Conservation (phyloP, 495 filamentous ascomycete genomes). For the Antarctomyces pellizariae region DNA sequence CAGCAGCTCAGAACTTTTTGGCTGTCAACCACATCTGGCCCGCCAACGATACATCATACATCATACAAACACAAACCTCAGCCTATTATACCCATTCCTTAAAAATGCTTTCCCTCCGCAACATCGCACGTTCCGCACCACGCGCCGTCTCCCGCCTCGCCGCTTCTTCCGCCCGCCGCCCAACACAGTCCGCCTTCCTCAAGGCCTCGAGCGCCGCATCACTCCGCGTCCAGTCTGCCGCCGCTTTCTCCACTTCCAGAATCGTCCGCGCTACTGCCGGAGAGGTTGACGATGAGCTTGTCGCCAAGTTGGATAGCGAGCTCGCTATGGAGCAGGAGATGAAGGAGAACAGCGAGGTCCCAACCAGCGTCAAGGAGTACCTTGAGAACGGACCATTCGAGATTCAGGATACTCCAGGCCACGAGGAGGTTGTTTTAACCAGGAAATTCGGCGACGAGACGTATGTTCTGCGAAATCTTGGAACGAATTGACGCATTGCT, state of each 20-base stretch:
- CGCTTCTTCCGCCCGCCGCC: constrained; percentile 27
- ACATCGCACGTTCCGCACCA: constrained; percentile 46
- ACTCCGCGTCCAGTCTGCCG: constrained; percentile 31
- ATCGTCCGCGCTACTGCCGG: constrained; percentile 30
- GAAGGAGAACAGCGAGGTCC: constrained; percentile 32
- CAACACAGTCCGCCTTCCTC: constrained; percentile 26
- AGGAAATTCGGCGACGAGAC: constrained; percentile 73
- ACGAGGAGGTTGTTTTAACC: constrained; percentile 68
- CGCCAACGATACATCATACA: constrained; percentile 1
- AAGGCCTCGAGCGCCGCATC: too few relatives aligned
- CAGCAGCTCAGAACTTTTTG: too few relatives aligned
- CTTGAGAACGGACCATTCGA: constrained; percentile 45
- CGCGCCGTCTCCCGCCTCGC: constrained; percentile 37
- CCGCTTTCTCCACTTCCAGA: constrained; percentile 52
- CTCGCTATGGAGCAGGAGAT: constrained; percentile 36
- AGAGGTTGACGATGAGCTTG: constrained; percentile 50
- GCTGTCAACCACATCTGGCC: too few relatives aligned
- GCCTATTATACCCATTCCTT: constrained; percentile 3
- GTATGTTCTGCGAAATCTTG: constrained; percentile 24
- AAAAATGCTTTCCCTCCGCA: constrained; percentile 59
- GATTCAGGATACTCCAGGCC: constrained; percentile 54
- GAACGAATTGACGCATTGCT: constrained; percentile 4
- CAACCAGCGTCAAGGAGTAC: constrained; percentile 44
- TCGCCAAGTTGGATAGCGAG: constrained; percentile 57
- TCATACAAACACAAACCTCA: constrained; percentile 1